Percentiles rank a stretch among this genome's conserved stretches.
These are phyloP conservation scores for Pseudogymnoascus pannorum DNA, from an alignment of 2,329 filamentous ascomycete species.

Conservation along the genomic window DNA sequence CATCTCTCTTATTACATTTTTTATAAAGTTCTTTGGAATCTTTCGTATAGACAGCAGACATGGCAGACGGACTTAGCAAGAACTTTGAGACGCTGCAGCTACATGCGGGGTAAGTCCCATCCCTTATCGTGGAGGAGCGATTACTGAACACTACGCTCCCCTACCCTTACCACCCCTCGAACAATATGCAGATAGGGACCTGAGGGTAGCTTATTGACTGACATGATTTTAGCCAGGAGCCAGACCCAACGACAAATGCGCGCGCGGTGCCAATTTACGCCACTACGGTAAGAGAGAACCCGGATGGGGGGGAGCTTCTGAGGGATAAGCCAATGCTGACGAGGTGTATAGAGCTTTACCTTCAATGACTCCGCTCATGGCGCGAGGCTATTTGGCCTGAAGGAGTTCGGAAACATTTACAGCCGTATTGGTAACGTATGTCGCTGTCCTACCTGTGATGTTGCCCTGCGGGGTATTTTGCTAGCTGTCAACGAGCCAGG, in stretches of 20 bases:
- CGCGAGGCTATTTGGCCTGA: conserved; percentile 89
- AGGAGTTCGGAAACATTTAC: conserved; percentile 97
- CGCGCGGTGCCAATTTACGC: conserved; percentile 95
- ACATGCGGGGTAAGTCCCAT: conserved; percentile 65
- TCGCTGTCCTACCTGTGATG: not conserved
- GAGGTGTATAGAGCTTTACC: conserved; percentile 59
- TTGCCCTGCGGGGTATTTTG: not conserved
- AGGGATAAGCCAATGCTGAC: conserved; percentile 15
- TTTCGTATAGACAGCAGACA: not conserved
- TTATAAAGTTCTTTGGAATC: not conserved
- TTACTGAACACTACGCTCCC: conserved; percentile 4
- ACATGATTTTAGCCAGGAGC: conserved; percentile 55
- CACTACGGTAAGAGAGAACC: conserved; percentile 53
- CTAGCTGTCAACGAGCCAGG: not conserved
- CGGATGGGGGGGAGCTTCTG: conserved; percentile 9
- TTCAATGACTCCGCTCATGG: conserved; percentile 97
- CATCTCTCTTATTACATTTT: not conserved
- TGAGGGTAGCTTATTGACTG: conserved; percentile 12
- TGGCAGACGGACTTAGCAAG: conserved; percentile 38
- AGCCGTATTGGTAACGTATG: conserved; percentile 85
- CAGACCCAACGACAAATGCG: conserved; percentile 75
- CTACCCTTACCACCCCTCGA: no score
- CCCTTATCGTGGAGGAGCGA: not conserved
- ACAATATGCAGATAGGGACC: conserved; percentile 10
- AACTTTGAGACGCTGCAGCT: conserved; percentile 82